Evolutionary conservation across 1,284 basidiomycete genomes (phyloP).

Genomic region (Mycosarcoma maydis): DNA sequence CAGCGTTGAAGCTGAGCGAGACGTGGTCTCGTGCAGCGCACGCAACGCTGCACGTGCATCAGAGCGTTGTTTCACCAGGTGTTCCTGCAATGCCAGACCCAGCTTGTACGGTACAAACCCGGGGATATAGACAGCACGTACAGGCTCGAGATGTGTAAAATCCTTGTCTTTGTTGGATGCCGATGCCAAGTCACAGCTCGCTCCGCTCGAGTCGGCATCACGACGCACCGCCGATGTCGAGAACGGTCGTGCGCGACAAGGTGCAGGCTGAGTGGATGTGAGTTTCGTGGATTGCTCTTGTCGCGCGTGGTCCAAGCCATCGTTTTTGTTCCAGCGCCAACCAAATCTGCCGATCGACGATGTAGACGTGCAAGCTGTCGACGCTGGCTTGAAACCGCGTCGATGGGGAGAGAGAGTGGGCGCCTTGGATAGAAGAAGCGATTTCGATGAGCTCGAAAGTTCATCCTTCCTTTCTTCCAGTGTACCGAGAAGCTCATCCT

Average conservation of each 20-base stretch:
- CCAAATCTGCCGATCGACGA: no score
- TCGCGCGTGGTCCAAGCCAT: neutral
- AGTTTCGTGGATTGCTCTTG: neutral
- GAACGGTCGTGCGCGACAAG: neutral
- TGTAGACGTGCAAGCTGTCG: neutral
- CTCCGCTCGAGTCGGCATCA: neutral
- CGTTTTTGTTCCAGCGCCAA: neutral
- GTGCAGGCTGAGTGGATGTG: neutral
- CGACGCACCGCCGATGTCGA: slow-evolving; percentile 4
- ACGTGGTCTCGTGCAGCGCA: slow-evolving; percentile 78
- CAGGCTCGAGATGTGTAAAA: slow-evolving; percentile 24
- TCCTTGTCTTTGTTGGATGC: slow-evolving; percentile 13
- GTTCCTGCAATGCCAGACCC: slow-evolving; percentile 61
- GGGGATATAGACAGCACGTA: slow-evolving; percentile 51
- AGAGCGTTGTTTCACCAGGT: slow-evolving; percentile 52
- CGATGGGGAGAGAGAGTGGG: slow-evolving; percentile 14
- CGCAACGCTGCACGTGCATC: slow-evolving; percentile 72
- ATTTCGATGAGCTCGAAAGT: neutral
- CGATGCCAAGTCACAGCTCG: slow-evolving; percentile 20
- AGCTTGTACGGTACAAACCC: slow-evolving; percentile 60
- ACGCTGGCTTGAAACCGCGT: neutral
- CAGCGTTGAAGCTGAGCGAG: slow-evolving; percentile 71
- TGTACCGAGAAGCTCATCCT: slow-evolving; percentile 13
- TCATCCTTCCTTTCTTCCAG: slow-evolving; percentile 5
- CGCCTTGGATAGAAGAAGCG: neutral